A percentile compares a stretch with the other conserved stretches of the same genome.
These are phyloP conservation scores for Malbranchea cinnamomea DNA, from an alignment of 2,329 filamentous ascomycete genomes.

Conservation along the genomic window DNA sequence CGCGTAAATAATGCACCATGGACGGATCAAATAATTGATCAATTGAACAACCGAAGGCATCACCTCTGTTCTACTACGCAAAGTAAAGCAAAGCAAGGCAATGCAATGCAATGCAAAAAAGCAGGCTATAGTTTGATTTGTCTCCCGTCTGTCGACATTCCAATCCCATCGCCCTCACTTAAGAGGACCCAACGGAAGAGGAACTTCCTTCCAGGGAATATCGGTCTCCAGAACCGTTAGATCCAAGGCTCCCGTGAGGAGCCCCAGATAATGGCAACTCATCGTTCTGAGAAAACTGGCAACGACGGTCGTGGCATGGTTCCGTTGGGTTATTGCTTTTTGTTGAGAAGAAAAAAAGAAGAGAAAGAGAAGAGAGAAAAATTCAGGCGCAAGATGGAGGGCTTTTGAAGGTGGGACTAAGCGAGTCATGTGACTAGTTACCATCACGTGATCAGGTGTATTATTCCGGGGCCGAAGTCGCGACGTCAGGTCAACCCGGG, in stretches of 20 bases:
- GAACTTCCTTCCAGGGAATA: slow-evolving; percentile 54
- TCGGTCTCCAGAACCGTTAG: slow-evolving; percentile 51
- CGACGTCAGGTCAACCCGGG: too few relatives aligned
- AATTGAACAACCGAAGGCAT: too few relatives aligned
- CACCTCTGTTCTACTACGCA: too few relatives aligned
- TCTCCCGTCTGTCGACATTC: slow-evolving; percentile 60
- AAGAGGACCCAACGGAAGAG: slow-evolving; percentile 53
- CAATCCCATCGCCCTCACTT: slow-evolving; percentile 53
- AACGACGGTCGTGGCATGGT: slow-evolving; percentile 57
- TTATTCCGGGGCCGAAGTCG: not conserved
- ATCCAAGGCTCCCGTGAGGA: slow-evolving; percentile 22
- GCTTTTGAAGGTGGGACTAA: slow-evolving; percentile 15
- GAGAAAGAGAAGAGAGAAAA: slow-evolving; percentile 13
- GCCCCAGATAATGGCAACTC: slow-evolving; percentile 48
- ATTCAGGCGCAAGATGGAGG: slow-evolving; percentile 6
- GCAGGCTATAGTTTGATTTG: too few relatives aligned
- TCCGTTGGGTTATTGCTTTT: slow-evolving; percentile 47
- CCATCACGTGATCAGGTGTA: not conserved
- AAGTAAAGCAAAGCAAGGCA: too few relatives aligned
- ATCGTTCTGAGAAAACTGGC: slow-evolving; percentile 40
- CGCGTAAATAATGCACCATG: too few relatives aligned
- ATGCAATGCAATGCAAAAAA: too few relatives aligned
- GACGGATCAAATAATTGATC: too few relatives aligned
- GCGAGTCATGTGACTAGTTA: slow-evolving; percentile 17
- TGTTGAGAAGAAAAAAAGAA: slow-evolving; percentile 33